Base-by-base conservation (phyloP, 1,139 yeast species). In the Lodderomyces theae region DNA sequence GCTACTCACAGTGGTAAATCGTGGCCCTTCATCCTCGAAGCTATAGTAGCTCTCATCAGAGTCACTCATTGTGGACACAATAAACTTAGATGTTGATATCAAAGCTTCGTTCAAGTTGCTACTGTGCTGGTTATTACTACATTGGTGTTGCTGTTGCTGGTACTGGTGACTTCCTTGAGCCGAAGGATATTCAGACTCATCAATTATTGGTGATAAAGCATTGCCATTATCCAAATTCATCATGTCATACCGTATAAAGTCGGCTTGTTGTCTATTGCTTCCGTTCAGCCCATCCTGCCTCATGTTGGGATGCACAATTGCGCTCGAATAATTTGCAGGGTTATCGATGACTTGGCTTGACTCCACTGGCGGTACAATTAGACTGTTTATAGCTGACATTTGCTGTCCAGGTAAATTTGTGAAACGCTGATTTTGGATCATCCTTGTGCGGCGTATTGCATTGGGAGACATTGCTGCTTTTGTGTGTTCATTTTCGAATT, bases 301-400 rank as follows among this genome's bases (percentile, higher is more conserved):
- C 17, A 42, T 44, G 29, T 47, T 47, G 13, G 51, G 49, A 37
- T 48, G 51, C 5, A 45, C 35, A n/a, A 46, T 42, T 9, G 49
- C 21, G 28, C 42, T 42, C 3, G 45, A 24, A 32, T 39, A 48
- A 16, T 38, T 22, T 26, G 35, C 38, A 3, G 48, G 50, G 37
- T 46, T 29, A 4, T 33, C 26, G 23, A 39, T 35, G 12, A 23
- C 36, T 17, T 30, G 39, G 19, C 34, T 40, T 5, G 42, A 24
- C 11, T 49, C 48, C 16, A 48, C 43, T 10, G 51, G 51, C 4
- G 51, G 51, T 15, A 48, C 44, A 8, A 47, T 38, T 10, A 48
- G 44, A 12, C 42, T 47, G 34, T 48, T 42, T 10, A 43, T 30
- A 1, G 48, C 39, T 2, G 50, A 43, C 9, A 42, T 22, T 30